Conservation (phyloP, 129 eudicot species). For the Mikania micrantha region DNA sequence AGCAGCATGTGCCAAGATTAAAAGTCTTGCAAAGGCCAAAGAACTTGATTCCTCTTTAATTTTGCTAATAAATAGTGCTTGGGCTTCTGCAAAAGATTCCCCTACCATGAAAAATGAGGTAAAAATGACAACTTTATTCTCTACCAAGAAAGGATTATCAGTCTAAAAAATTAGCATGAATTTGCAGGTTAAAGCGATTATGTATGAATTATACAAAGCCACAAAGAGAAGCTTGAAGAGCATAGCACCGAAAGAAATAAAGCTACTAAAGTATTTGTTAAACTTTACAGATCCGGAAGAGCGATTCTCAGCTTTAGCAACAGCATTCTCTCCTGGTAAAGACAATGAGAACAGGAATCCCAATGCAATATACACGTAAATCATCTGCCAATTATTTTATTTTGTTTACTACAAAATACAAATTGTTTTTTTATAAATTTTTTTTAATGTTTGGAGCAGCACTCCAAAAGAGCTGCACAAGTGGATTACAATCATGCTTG, state of each 20-base stretch:
- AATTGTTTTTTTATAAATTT: not conserved
- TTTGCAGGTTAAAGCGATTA: constrained; percentile 83
- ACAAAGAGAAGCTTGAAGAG: constrained; percentile 82
- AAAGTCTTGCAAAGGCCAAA: constrained; percentile 86
- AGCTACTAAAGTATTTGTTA: constrained; percentile 75
- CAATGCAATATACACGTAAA: constrained; percentile 82
- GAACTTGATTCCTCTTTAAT: constrained; percentile 92
- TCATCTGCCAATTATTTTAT: not conserved
- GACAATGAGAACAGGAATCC: constrained; percentile 57
- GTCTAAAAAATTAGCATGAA: not conserved
- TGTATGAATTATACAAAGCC: constrained; percentile 81
- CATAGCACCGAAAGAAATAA: constrained; percentile 88
- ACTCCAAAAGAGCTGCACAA: constrained; percentile 94
- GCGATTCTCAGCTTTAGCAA: constrained; percentile 80
- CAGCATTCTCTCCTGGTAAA: constrained; percentile 85
- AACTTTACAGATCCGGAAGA: constrained; percentile 96
- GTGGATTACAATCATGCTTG: constrained; percentile 87
- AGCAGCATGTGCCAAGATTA: constrained; percentile 82
- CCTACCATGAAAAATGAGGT: constrained; percentile 92
- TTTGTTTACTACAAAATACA: not conserved
- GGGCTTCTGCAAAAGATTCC: constrained; percentile 95
- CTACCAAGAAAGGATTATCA: not conserved
- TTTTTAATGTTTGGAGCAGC: constrained; percentile 28
- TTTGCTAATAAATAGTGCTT: constrained; percentile 75
- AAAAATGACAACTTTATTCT: not conserved